These are phyloP conservation scores for Sutorius australiensis DNA, from an alignment of 768 basidiomycete genomes.

Conservation along the genomic window DNA sequence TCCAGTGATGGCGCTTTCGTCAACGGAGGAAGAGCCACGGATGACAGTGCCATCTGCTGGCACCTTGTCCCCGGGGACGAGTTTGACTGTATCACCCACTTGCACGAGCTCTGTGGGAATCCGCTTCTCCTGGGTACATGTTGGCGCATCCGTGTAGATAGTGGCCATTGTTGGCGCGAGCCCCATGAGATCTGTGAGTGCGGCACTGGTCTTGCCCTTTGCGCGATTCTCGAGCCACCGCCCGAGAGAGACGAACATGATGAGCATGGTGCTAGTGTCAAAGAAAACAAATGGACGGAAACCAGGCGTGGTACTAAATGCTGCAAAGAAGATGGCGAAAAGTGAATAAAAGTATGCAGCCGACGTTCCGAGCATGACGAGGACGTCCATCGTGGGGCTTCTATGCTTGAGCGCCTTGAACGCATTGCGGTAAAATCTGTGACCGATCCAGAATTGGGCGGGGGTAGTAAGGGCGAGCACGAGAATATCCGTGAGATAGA, in stretches of 20 bases:
- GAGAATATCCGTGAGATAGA: slow-evolving; percentile 81
- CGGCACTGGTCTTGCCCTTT: slow-evolving; percentile 95
- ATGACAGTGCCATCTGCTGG: slow-evolving; percentile 93
- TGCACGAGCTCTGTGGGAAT: slow-evolving; percentile 94
- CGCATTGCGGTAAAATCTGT: slow-evolving; percentile 83
- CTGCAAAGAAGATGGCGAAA: slow-evolving; percentile 59
- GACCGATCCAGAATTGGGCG: slow-evolving; percentile 89
- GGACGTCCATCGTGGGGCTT: slow-evolving; percentile 95
- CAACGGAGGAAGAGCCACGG: slow-evolving; percentile 80
- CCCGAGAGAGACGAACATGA: slow-evolving; percentile 95
- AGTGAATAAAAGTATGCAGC: slow-evolving; percentile 92
- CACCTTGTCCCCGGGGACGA: slow-evolving; percentile 95
- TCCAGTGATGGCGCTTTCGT: slow-evolving; percentile 96
- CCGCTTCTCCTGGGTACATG: slow-evolving; percentile 80
- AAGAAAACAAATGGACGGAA: slow-evolving; percentile 90
- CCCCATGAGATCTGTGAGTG: slow-evolving; percentile 93
- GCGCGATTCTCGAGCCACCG: slow-evolving; percentile 95
- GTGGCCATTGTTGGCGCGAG: slow-evolving; percentile 94
- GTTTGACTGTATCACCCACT: slow-evolving; percentile 87
- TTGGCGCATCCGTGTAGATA: slow-evolving; percentile 84
- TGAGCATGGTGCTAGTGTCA: slow-evolving; percentile 98
- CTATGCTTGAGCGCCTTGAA: slow-evolving; percentile 89
- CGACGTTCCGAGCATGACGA: slow-evolving; percentile 92
- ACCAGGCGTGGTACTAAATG: slow-evolving; percentile 57
- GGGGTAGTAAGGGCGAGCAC: slow-evolving; percentile 79